Evolutionary conservation across 2,329 filamentous ascomycete genomes (phyloP).

Genomic region (Didymella exigua): DNA sequence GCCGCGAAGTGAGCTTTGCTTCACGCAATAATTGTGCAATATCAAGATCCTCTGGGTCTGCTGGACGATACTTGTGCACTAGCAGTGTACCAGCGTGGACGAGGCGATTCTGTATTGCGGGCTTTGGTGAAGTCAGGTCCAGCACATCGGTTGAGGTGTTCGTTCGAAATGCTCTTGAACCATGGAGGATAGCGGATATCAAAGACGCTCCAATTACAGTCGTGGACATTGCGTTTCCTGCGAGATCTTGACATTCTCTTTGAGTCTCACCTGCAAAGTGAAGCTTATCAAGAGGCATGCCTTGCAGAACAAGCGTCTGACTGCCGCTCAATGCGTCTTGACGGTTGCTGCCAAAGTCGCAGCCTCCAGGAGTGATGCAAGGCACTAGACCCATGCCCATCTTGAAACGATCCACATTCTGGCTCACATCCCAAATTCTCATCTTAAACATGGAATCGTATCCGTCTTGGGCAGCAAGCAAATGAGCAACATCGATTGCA

Average conservation of each 20-base stretch:
- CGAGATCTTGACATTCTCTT: conserved; percentile 68
- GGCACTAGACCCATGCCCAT: conserved; percentile 63
- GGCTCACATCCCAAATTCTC: conserved; percentile 66
- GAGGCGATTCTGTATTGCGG: background rate
- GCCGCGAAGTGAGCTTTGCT: conserved; percentile 48
- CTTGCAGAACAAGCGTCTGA: conserved; percentile 70
- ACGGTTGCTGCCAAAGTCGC: conserved; percentile 65
- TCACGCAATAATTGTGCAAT: conserved; percentile 23
- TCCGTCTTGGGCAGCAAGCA: conserved; percentile 55
- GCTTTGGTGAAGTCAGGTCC: background rate
- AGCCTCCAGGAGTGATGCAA: conserved; percentile 71
- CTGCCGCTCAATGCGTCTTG: conserved; percentile 66
- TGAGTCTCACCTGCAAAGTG: conserved; percentile 66
- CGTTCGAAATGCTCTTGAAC: conserved; percentile 20
- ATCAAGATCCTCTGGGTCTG: conserved; percentile 10
- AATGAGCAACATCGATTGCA: conserved; percentile 66
- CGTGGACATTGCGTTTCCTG: conserved; percentile 80
- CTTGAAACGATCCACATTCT: conserved; percentile 70
- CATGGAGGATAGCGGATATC: conserved; percentile 61
- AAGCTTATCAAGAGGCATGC: conserved; percentile 67
- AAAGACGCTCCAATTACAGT: conserved; percentile 72
- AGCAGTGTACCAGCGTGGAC: background rate
- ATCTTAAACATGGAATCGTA: conserved; percentile 66
- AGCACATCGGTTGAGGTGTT: background rate
- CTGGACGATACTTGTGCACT: background rate